Base-by-base conservation (phyloP, 768 basidiomycete species). In the Mycena leptocephala region DNA sequence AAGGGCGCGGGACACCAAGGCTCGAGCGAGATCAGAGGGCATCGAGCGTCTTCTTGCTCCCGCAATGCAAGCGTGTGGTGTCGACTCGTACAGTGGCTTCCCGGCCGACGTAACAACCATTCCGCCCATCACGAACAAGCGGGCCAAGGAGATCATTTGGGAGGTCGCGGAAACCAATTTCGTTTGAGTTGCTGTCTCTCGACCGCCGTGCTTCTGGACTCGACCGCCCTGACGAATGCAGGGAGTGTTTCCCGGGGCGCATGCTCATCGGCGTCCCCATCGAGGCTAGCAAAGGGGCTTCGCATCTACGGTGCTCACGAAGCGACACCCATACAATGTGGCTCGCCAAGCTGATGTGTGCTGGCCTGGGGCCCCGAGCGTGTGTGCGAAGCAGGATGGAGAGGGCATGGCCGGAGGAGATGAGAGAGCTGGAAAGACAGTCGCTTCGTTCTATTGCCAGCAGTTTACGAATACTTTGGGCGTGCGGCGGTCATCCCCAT, bases 131-230 rank as follows among this genome's bases (percentile, higher is more conserved):
- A 53, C 22, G 14, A 2, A 11, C 20, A 24, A 67, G 22, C 32
- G 48, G 10, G 46, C 65, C 16, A 3, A 13, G 5, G 65, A 67
- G 24, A 67, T 67, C 24, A 32, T 67, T 13, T 67, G 65, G 65
- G 46, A 35, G n/a, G 13, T 67, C 6, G 65, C 65, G 10, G 65
- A 67, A 26, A 35, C n/a, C 11, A 67, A 53, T 53, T 67, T 67
- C 18, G 48, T 53, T 33, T 22, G 65, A 67, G 32, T 24, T 67
- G 48, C n/a, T n/a, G n/a, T n/a, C n/a, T n/a, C n/a, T n/a, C n/a
- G n/a, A n/a, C n/a, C n/a, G n/a, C n/a, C n/a, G 65, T 7, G 48
- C 33, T 9, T 35, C 65, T 9, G 65, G 65, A 2, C 8, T 24
- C 2, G 4, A 1, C 46, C 65, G 65, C 32, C 32, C 5, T 13